Percentiles rank a stretch among this genome's conserved stretches.
Evolutionary conservation across 2,329 filamentous ascomycete genomes (phyloP).

Genomic region (Venturia aucupariae): DNA sequence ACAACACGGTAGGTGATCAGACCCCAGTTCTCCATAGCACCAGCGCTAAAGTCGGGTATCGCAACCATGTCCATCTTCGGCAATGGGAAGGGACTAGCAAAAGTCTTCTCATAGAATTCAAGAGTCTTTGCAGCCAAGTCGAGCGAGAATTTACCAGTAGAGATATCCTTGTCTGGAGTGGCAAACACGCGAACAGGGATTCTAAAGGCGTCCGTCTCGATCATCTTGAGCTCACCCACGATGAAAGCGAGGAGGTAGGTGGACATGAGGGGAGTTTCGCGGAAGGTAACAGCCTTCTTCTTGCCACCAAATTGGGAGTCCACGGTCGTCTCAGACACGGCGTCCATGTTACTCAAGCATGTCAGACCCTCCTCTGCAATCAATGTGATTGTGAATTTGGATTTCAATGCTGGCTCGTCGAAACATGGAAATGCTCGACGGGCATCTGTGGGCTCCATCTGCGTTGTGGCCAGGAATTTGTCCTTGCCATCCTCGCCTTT

Average conservation of each 20-base stretch:
- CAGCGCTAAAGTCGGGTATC: constrained; percentile 89
- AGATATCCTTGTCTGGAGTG: constrained; percentile 73
- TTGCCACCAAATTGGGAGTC: constrained; percentile 52
- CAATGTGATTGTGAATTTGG: constrained; percentile 82
- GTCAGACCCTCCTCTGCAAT: constrained; percentile 85
- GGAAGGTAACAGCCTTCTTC: constrained; percentile 86
- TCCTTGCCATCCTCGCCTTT: constrained; percentile 70
- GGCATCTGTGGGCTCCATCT: constrained; percentile 95
- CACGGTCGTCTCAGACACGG: constrained; percentile 67
- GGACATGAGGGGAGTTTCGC: constrained; percentile 87
- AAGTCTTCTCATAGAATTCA: constrained; percentile 91
- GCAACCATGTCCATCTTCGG: constrained; percentile 97
- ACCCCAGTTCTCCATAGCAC: constrained; percentile 99
- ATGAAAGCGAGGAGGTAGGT: constrained; percentile 94
- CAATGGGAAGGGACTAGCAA: constrained; percentile 75
- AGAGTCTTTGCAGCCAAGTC: constrained; percentile 83
- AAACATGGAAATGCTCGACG: constrained; percentile 92
- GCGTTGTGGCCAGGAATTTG: constrained; percentile 78
- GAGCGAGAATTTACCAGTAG: constrained; percentile 83
- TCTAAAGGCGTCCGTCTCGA: constrained; percentile 85
- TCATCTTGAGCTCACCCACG: constrained; percentile 85
- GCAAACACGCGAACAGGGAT: constrained; percentile 91
- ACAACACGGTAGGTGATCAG: constrained; percentile 91
- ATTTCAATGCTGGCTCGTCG: constrained; percentile 90
- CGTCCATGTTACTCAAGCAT: constrained; percentile 95